These are phyloP conservation scores for Brassica juncea DNA, from an alignment of 345 rosid genomes.

Conservation along the genomic window DNA sequence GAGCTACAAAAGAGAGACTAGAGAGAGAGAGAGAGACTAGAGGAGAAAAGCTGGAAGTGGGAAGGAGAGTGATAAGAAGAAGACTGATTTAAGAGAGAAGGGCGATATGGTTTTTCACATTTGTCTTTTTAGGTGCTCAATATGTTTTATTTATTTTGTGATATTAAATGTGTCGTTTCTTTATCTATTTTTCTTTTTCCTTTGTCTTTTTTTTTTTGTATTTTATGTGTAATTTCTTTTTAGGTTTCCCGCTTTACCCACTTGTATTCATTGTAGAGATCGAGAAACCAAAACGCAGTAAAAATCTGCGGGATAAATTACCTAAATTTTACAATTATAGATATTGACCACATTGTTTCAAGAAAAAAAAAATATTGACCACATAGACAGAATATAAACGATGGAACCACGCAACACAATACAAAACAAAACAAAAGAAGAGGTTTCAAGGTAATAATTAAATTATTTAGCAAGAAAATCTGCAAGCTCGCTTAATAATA, in stretches of 20 bases:
- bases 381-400: background rate
- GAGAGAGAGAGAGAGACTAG: conserved; percentile 25
- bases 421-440: background rate
- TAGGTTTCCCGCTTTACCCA: conserved; percentile 39
- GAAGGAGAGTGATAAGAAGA: conserved; percentile 29
- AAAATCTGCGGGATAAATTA: conserved; percentile 32
- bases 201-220: background rate
- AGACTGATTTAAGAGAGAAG: conserved; percentile 45
- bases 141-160: background rate
- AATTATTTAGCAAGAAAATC: background rate
- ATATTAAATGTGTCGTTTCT: conserved; percentile 16
- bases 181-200: background rate
- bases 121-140: conserved; percentile 48
- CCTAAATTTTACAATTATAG: conserved; percentile 4
- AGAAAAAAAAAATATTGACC: background rate
- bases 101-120: conserved; percentile 50
- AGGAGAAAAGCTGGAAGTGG: conserved; percentile 33
- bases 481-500: background rate
- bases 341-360: background rate
- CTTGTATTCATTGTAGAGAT: conserved; percentile 39
- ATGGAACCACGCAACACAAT: background rate
- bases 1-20: conserved; percentile 34
- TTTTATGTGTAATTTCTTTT: conserved; percentile 25
- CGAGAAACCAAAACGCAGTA: conserved; percentile 41
- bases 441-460: background rate